Conservation (phyloP, 345 rosid genomes). For the Populus deltoides region DNA sequence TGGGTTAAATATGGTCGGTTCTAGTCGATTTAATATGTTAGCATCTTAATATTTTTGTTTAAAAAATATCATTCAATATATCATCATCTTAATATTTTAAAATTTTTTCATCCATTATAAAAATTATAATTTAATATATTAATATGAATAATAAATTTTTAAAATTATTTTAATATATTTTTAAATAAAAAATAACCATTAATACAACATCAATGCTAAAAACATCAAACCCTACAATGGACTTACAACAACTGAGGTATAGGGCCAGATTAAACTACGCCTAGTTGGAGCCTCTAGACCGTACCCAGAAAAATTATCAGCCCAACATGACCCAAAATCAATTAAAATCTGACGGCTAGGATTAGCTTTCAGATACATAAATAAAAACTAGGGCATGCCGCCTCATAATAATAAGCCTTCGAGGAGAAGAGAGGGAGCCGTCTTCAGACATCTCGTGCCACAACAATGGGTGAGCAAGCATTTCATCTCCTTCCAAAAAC, state of each 20-base stretch:
- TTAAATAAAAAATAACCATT: no score
- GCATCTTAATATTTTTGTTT: no score
- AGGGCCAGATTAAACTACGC: neutral
- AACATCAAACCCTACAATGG: neutral
- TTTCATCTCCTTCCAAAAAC: neutral
- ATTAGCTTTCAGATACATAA: neutral
- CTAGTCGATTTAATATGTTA: no score
- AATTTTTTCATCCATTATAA: no score
- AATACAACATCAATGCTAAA: no score
- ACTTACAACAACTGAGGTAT: neutral
- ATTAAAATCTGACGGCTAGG: neutral
- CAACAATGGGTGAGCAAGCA: neutral
- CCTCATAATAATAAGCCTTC: neutral
- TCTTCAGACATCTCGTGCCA: neutral
- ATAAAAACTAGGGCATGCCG: neutral
- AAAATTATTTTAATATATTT: no score
- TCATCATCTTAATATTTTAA: no score
- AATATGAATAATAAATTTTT: no score
- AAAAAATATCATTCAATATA: no score
- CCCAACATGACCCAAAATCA: neutral
- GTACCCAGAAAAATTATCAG: neutral
- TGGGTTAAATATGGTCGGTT: rapidly evolving
- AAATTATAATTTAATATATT: no score
- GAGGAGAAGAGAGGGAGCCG: neutral
- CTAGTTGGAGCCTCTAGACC: neutral